phyloP scores from a whole-genome alignment of 2,329 filamentous ascomycete genomes.

The Colletotrichum ledebouriae region DNA sequence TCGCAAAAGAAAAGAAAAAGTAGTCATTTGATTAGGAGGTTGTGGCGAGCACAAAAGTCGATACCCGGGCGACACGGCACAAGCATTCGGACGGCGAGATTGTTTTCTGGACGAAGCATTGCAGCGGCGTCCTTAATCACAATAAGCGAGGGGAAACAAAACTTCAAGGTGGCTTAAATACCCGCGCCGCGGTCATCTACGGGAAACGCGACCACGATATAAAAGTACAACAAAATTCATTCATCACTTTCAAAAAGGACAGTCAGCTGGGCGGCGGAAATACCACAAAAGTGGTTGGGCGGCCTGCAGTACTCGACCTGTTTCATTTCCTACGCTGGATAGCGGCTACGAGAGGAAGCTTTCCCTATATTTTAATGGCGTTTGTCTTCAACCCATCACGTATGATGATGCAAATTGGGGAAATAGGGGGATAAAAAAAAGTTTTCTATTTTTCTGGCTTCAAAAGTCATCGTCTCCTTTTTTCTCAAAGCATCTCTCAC shows the following conservation, averaged over 20 bases:
- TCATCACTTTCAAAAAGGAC: slow-evolving; percentile 25
- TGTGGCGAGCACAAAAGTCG: slow-evolving; percentile 41
- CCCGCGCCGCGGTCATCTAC: slow-evolving; percentile 39
- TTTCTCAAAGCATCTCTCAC: neutral
- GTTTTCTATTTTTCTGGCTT: slow-evolving; percentile 26
- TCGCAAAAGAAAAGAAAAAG: slow-evolving; percentile 15
- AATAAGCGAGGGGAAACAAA: slow-evolving; percentile 29
- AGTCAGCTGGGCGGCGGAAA: slow-evolving; percentile 34
- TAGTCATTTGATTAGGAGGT: slow-evolving; percentile 30
- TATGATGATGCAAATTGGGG: slow-evolving; percentile 18
- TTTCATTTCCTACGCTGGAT: neutral
- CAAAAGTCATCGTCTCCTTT: neutral
- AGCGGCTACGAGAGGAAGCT: slow-evolving; percentile 11
- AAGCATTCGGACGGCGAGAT: slow-evolving; percentile 43
- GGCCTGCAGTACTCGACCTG: slow-evolving; percentile 37
- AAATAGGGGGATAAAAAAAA: slow-evolving; percentile 26
- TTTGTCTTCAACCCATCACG: slow-evolving; percentile 32
- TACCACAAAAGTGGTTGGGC: slow-evolving; percentile 34
- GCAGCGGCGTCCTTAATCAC: slow-evolving; percentile 37
- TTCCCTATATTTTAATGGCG: slow-evolving; percentile 24
- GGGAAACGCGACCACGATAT: slow-evolving; percentile 40
- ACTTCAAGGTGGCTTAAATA: slow-evolving; percentile 32
- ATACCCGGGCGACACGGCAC: slow-evolving; percentile 43
- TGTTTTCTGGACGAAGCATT: slow-evolving; percentile 39
- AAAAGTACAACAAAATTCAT: slow-evolving; percentile 36